Evolutionary conservation across 306 rosid species (phyloP).

Genomic region (Acacia crassicarpa): DNA sequence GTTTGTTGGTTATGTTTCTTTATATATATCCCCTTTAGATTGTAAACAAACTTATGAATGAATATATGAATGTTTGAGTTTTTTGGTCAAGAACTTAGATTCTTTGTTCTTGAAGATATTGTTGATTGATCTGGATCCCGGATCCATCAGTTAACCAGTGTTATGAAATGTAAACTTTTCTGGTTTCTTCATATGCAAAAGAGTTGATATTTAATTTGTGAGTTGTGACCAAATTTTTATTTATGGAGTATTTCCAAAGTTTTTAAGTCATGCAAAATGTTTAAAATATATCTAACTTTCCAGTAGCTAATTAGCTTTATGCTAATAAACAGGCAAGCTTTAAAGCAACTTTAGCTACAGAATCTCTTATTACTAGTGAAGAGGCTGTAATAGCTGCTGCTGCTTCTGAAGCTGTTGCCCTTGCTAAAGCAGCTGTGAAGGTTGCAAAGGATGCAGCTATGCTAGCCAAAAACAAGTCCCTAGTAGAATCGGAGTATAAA

Average conservation of each 20-base stretch:
- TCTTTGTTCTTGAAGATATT: too few relatives aligned
- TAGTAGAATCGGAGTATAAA: conserved; percentile 32
- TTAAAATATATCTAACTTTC: conserved; percentile 20
- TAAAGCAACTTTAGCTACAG: conserved; percentile 64
- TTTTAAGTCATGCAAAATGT: neutral
- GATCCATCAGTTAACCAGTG: neutral
- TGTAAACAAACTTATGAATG: too few relatives aligned
- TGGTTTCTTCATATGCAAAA: conserved; percentile 14
- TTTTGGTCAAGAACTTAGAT: too few relatives aligned
- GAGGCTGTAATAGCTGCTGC: conserved; percentile 89
- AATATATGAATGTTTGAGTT: too few relatives aligned
- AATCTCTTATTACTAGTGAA: conserved; percentile 75
- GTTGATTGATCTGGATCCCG: too few relatives aligned
- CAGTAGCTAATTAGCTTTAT: conserved; percentile 26
- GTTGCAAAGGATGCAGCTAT: conserved; percentile 79
- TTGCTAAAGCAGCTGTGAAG: conserved; percentile 85
- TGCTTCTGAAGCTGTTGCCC: conserved; percentile 85
- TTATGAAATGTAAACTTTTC: conserved; percentile 14
- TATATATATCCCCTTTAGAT: too few relatives aligned
- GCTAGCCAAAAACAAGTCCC: conserved; percentile 46
- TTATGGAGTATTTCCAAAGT: conserved; percentile 10
- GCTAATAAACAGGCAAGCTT: conserved; percentile 50
- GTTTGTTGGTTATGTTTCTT: too few relatives aligned
- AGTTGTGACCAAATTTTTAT: conserved; percentile 2
- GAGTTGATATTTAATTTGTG: conserved; percentile 6